phyloP scores from a whole-genome alignment of 2,329 filamentous ascomycete genomes.

The Neonectria sp. region DNA sequence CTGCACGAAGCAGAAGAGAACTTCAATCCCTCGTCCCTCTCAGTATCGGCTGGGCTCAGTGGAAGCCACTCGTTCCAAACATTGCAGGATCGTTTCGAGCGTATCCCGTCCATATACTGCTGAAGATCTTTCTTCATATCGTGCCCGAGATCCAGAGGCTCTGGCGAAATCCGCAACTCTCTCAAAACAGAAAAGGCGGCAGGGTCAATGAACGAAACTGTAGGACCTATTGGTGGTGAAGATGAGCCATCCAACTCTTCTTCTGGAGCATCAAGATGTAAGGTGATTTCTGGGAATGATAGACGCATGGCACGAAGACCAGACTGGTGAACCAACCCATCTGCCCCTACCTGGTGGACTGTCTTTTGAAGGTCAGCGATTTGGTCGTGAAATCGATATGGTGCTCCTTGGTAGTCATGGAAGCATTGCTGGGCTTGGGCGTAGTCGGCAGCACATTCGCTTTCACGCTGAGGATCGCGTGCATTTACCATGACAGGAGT shows the following conservation, averaged over 20 bases:
- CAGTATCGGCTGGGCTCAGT: conserved; percentile 37
- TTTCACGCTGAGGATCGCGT: neutral
- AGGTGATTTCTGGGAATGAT: conserved; percentile 30
- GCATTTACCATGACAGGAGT: conserved; percentile 1
- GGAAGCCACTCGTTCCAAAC: conserved; percentile 51
- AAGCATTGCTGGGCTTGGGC: conserved; percentile 49
- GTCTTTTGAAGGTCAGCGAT: conserved; percentile 38
- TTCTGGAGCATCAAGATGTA: conserved; percentile 23
- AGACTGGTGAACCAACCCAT: conserved; percentile 43
- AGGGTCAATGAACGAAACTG: conserved; percentile 12
- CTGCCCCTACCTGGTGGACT: conserved; percentile 11
- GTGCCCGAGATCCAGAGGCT: conserved; percentile 45
- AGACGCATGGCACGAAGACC: conserved; percentile 36
- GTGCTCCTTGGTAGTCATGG: conserved; percentile 38
- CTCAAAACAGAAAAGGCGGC: conserved; percentile 9
- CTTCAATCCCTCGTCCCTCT: conserved; percentile 47
- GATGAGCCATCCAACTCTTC: neutral
- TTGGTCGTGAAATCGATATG: conserved; percentile 48
- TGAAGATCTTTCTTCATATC: conserved; percentile 40
- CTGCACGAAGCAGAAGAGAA: conserved; percentile 43
- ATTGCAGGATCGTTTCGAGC: conserved; percentile 35
- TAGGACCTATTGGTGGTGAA: neutral
- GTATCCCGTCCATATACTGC: conserved; percentile 40
- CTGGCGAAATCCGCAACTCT: conserved; percentile 38
- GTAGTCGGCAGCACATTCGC: conserved; percentile 44